These are phyloP conservation scores for Calvatia gigantea DNA, from an alignment of 768 basidiomycete species.

Conservation along the genomic window DNA sequence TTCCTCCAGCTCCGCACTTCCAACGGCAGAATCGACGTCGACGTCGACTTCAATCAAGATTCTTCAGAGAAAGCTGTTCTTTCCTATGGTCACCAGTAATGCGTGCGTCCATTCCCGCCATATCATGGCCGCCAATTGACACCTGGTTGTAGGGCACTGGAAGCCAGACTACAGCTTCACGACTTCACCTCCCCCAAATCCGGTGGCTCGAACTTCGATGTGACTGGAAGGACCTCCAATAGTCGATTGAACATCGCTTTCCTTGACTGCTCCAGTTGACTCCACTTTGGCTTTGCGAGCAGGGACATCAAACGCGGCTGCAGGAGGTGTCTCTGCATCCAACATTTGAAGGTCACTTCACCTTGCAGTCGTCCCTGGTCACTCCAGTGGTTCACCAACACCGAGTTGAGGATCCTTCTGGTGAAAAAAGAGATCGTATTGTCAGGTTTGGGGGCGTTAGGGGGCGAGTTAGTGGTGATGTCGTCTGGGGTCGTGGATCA, in stretches of 20 bases:
- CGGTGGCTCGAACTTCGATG: background rate
- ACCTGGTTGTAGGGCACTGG: background rate
- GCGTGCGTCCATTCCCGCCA: background rate
- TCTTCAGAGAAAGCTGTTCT: background rate
- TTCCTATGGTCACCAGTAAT: constrained; percentile 2
- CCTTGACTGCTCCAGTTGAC: constrained; percentile 1
- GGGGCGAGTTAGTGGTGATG: background rate
- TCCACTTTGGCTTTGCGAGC: constrained; percentile 1
- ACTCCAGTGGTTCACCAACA: background rate
- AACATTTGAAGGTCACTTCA: constrained; percentile 9
- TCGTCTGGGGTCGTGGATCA: background rate
- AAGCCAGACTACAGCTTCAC: constrained; percentile 1
- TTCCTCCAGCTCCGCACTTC: background rate
- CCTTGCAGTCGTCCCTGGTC: background rate
- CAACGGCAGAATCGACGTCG: constrained; percentile 3
- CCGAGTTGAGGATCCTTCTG: constrained; percentile 7
- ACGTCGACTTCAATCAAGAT: constrained; percentile 7
- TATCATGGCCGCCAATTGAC: background rate
- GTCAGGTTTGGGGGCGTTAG: background rate
- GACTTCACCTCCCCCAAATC: background rate
- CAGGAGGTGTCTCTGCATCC: constrained; percentile 5
- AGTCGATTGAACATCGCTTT: background rate
- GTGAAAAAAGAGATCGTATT: background rate
- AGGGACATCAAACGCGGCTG: constrained; percentile 1
- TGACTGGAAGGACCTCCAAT: background rate